phyloP scores from a whole-genome alignment of 192 early-diverging fungal species.

The Podila clonocystis region DNA sequence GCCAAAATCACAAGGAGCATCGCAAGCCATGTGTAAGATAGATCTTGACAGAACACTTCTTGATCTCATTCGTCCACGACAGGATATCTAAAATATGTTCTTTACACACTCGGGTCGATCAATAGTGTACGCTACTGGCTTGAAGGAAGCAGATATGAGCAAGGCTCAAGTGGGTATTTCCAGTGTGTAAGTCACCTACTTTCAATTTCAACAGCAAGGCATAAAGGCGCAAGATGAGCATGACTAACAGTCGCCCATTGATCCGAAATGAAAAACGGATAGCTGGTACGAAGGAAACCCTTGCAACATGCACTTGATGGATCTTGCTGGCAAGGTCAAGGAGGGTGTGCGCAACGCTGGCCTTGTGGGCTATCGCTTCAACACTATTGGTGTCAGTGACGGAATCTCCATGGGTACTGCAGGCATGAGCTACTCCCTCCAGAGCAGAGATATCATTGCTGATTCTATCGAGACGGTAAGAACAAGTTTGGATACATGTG shows the following conservation, averaged over 20 bases:
- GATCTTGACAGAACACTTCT: not conserved
- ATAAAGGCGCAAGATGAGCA: not conserved
- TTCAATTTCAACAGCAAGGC: not conserved
- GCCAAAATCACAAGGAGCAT: constrained; percentile 93
- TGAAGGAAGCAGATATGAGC: constrained; percentile 82
- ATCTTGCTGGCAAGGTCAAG: constrained; percentile 90
- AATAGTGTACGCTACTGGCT: constrained; percentile 93
- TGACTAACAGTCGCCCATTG: not conserved
- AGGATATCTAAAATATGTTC: not conserved
- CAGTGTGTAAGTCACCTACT: constrained; percentile 74
- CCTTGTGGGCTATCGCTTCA: constrained; percentile 96
- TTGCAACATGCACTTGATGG: constrained; percentile 99
- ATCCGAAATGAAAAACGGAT: constrained; percentile 2
- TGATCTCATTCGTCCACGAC: not conserved
- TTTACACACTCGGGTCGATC: not conserved
- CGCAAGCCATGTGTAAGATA: constrained; percentile 94
- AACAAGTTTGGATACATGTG: not conserved
- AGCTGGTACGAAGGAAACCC: constrained; percentile 99
- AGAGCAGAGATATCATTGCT: constrained; percentile 97
- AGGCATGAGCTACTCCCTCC: constrained; percentile 97
- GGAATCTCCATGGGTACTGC: constrained; percentile 97
- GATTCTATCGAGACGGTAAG: constrained; percentile 97
- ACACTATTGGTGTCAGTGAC: constrained; percentile 98
- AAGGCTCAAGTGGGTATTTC: constrained; percentile 97
- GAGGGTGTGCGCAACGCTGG: constrained; percentile 90